Evolutionary conservation across 2,329 filamentous ascomycete species (phyloP).

Genomic region (Fusarium cicatricum): DNA sequence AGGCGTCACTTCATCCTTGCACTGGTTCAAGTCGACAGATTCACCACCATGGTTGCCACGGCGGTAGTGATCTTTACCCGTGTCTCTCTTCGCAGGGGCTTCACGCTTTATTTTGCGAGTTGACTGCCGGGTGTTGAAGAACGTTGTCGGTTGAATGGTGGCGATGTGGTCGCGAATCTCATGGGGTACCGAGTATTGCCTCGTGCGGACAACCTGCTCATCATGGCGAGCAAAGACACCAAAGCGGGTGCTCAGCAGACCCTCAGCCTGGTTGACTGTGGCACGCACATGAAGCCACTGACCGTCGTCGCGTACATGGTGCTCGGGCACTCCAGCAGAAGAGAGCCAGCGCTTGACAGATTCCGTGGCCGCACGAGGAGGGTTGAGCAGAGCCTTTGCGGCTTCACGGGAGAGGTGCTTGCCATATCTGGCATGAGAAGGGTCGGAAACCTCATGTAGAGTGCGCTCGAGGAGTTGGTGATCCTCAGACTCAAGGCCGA

Average conservation of each 20-base stretch:
- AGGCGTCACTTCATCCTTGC: conserved; percentile 53
- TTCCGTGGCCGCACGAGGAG: conserved; percentile 49
- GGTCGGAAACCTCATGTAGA: conserved; percentile 59
- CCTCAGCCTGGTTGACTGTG: conserved; percentile 51
- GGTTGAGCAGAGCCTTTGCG: conserved; percentile 58
- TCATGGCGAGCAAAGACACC: conserved; percentile 46
- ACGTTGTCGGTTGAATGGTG: conserved; percentile 59
- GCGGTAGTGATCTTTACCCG: neutral
- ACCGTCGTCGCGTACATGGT: conserved; percentile 47
- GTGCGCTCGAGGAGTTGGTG: conserved; percentile 50
- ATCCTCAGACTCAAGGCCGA: conserved; percentile 42
- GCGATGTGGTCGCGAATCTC: conserved; percentile 46
- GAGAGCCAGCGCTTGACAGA: conserved; percentile 57
- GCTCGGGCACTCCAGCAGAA: conserved; percentile 47
- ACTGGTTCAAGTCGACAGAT: conserved; percentile 36
- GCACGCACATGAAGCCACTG: conserved; percentile 55
- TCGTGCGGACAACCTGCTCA: conserved; percentile 53
- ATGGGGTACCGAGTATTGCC: conserved; percentile 51
- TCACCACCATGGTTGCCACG: conserved; percentile 10
- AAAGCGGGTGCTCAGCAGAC: conserved; percentile 58
- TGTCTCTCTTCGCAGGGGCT: neutral
- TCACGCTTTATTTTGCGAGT: neutral
- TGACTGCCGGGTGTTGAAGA: conserved; percentile 27
- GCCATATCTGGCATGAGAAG: conserved; percentile 56
- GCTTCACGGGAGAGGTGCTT: conserved; percentile 58